Conservation (phyloP, 495 filamentous ascomycete species). For the Trichocladium antarcticum region DNA sequence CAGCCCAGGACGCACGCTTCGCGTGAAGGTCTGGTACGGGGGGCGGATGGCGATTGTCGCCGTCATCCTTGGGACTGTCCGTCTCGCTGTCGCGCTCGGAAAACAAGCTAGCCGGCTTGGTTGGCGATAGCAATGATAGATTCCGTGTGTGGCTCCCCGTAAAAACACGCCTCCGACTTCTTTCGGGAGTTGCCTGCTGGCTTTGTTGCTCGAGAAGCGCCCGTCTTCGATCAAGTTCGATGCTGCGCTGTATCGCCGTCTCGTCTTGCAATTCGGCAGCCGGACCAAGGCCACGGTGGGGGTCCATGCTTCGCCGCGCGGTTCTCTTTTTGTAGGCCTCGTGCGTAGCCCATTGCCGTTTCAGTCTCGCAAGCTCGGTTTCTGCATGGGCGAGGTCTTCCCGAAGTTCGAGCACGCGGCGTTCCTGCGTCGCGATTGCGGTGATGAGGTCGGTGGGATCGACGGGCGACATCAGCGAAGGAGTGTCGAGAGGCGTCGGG, state of each 20-base stretch:
- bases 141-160: slow-evolving; percentile 57
- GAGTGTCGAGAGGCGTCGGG: slow-evolving; percentile 36
- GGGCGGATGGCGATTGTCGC: slow-evolving; percentile 13
- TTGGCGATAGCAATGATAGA: slow-evolving; percentile 73
- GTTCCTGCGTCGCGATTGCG: slow-evolving; percentile 82
- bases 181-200: slow-evolving; percentile 29
- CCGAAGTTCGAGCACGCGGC: slow-evolving; percentile 80
- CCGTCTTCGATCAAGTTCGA: slow-evolving; percentile 52
- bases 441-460: slow-evolving; percentile 73
- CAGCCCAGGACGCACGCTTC: slow-evolving; percentile 41
- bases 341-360: slow-evolving; percentile 68
- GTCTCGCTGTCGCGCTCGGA: slow-evolving; percentile 20
- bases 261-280: slow-evolving; percentile 26
- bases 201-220: slow-evolving; percentile 46
- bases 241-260: slow-evolving; percentile 27
- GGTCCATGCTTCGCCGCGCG: slow-evolving; percentile 48
- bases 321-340: slow-evolving; percentile 69
- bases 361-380: slow-evolving; percentile 59
- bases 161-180: slow-evolving; percentile 38
- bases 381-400: slow-evolving; percentile 82
- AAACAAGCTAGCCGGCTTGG: slow-evolving; percentile 22
- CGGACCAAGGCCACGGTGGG: slow-evolving; percentile 33
- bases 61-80: slow-evolving; percentile 11
- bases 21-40: slow-evolving; percentile 16
- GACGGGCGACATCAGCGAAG: slow-evolving; percentile 39